Conservation (phyloP, 768 basidiomycete genomes). For the Phlebiopsis gigantea region DNA sequence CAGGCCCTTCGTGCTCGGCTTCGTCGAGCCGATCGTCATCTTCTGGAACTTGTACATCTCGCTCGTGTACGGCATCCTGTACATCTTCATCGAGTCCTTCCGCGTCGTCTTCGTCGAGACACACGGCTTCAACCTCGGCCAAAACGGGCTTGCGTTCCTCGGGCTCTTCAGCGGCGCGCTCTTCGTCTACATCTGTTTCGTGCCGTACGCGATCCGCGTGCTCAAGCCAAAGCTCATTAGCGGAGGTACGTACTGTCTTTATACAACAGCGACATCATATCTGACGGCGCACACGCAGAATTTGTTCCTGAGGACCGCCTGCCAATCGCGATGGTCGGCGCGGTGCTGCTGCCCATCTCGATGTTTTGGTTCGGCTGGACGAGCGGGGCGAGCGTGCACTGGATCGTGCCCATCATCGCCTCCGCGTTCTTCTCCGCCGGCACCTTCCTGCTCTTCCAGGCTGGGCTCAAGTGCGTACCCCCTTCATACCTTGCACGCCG, state of each 20-base stretch:
- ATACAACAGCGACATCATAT: background rate
- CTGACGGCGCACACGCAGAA: background rate
- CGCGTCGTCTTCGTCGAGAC: slow-evolving; percentile 28
- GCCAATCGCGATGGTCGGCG: slow-evolving; percentile 28
- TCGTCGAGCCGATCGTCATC: slow-evolving; percentile 27
- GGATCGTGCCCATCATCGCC: slow-evolving; percentile 32
- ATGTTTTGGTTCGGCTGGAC: slow-evolving; percentile 33
- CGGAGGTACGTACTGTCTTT: background rate
- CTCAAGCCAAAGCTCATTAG: slow-evolving; percentile 7
- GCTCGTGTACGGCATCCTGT: slow-evolving; percentile 28
- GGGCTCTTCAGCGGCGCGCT: slow-evolving; percentile 9
- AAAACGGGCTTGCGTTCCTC: slow-evolving; percentile 28
- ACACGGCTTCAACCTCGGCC: slow-evolving; percentile 28
- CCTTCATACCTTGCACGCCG: background rate
- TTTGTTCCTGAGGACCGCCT: slow-evolving; percentile 28
- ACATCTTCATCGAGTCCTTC: slow-evolving; percentile 32
- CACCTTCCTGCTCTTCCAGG: slow-evolving; percentile 28
- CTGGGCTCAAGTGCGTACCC: slow-evolving; percentile 17
- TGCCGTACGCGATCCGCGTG: slow-evolving; percentile 5
- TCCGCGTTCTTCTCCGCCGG: slow-evolving; percentile 29
- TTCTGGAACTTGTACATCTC: slow-evolving; percentile 28
- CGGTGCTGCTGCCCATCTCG: slow-evolving; percentile 27
- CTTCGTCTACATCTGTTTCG: slow-evolving; percentile 4
- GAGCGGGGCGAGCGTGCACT: slow-evolving; percentile 24
- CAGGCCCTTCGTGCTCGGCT: slow-evolving; percentile 26